Base-by-base conservation (phyloP, 306 rosid genomes). In the Pyrus communis region DNA sequence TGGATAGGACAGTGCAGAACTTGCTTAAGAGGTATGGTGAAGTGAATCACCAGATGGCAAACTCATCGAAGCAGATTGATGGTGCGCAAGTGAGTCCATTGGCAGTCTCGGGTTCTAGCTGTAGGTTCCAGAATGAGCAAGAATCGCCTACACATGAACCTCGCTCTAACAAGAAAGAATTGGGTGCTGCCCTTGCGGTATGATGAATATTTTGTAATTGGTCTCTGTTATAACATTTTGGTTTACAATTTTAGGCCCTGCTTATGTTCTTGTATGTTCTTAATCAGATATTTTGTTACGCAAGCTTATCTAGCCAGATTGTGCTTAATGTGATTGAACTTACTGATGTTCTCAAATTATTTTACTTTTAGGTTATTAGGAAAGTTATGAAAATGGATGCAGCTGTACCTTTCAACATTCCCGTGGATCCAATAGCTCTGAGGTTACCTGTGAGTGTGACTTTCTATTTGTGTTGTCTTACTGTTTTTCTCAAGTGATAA, bases 301-400 rank as follows among this genome's bases (percentile, higher is more conserved):
- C 27, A 14, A 61, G 42, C 10, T 30, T 63, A 14, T 63, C 42
- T 63, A 31, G 30, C 21, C 42, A 30, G 7, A 63, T 30, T 14
- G 6, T 63, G 22, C 22, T 7, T 27, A 61, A 30, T 30, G 68
- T 63, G 42, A 30, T 63, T 63, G 68, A 63, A 63, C 68, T 63
- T 63, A 63, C 68, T 30, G 68, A n/a, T 28, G 38, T 28, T 63
- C 22, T 63, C 68, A 3, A 27, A 59, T 28, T 79, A 43, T 11
- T 78, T 54, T 52, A 63, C 63, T 61, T 74, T 63, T 73, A 89
- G 90, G 76, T 89, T 60, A 75, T 89, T 79, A 86, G 82, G 83
- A 89, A 82, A 83, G 83, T 89, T 54, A 89, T 89, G 93, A 89
- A 83, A 79, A 89, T 89, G 93, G 93, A 89, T 74, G 93, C 93